Conservation (phyloP, 2,329 filamentous ascomycete species). For the Pseudogymnoascus sp. region DNA sequence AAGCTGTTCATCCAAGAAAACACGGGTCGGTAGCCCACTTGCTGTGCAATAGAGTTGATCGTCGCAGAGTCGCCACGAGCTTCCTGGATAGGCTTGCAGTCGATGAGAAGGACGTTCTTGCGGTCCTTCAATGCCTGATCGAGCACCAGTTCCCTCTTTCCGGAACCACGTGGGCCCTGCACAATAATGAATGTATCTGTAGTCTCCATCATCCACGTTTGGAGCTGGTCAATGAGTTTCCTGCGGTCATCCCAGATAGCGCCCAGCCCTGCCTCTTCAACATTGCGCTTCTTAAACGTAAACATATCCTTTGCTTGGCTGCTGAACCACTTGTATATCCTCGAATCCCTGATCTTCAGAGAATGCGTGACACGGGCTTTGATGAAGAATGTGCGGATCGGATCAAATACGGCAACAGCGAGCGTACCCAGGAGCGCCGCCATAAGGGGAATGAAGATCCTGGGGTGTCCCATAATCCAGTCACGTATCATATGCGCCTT, state of each 20-base stretch:
- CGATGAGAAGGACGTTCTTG: constrained; percentile 72
- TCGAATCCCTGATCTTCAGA: constrained; percentile 65
- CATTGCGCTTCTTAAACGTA: constrained; percentile 45
- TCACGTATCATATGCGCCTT: constrained; percentile 76
- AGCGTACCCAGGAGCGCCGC: constrained; percentile 74
- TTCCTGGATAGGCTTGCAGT: constrained; percentile 90
- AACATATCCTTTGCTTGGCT: constrained; percentile 60
- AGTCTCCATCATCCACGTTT: constrained; percentile 79
- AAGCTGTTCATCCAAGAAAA: constrained; percentile 97
- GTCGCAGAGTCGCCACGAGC: constrained; percentile 80
- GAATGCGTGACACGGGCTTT: constrained; percentile 75
- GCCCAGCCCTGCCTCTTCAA: constrained; percentile 60
- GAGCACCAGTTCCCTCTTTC: constrained; percentile 79
- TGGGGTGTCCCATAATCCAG: constrained; percentile 77
- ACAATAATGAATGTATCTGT: constrained; percentile 89
- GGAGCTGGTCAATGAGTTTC: constrained; percentile 70
- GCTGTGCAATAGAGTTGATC: constrained; percentile 68
- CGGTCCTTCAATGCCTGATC: constrained; percentile 72
- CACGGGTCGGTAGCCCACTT: constrained; percentile 85
- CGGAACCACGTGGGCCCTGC: constrained; percentile 83
- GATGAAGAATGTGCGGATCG: constrained; percentile 88
- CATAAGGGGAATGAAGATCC: constrained; percentile 75
- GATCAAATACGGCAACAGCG: constrained; percentile 86
- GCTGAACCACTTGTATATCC: constrained; percentile 72
- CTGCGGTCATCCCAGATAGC: constrained; percentile 85